These are phyloP conservation scores for Fusarium sublunatum DNA, from an alignment of 2,329 filamentous ascomycete genomes.

Conservation along the genomic window DNA sequence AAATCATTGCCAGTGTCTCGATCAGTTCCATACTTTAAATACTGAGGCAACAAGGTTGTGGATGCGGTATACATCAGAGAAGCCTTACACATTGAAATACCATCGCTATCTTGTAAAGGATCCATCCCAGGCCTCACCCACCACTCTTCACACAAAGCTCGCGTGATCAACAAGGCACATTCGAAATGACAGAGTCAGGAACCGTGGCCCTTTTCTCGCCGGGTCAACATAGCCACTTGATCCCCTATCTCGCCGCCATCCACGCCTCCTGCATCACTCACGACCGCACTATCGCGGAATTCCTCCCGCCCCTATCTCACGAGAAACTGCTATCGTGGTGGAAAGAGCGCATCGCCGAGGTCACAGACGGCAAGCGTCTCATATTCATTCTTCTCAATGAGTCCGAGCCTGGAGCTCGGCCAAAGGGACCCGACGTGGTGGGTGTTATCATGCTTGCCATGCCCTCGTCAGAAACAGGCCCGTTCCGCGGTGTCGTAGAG, in stretches of 20 bases:
- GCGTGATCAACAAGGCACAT: neutral
- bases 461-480: conserved; percentile 65
- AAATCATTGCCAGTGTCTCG: neutral
- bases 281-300: conserved; percentile 67
- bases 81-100: conserved; percentile 18
- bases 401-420: conserved; percentile 47
- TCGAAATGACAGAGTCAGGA: conserved; percentile 48
- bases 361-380: conserved; percentile 57
- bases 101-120: conserved; percentile 3
- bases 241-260: conserved; percentile 67
- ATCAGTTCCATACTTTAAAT: conserved; percentile 4
- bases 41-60: neutral
- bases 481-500: conserved; percentile 66
- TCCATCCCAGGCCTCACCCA: neutral
- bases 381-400: conserved; percentile 65
- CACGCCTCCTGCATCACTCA: conserved; percentile 69
- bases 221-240: conserved; percentile 61
- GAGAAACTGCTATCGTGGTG: conserved; percentile 68
- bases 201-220: conserved; percentile 58
- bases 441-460: conserved; percentile 67
- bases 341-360: conserved; percentile 63
- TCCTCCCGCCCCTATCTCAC: conserved; percentile 68
- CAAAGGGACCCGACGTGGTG: conserved; percentile 60
- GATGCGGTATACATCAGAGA: conserved; percentile 7
- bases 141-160: conserved; percentile 2